phyloP scores from a whole-genome alignment of 1,284 basidiomycete species.

The Gymnopus androsaceus region DNA sequence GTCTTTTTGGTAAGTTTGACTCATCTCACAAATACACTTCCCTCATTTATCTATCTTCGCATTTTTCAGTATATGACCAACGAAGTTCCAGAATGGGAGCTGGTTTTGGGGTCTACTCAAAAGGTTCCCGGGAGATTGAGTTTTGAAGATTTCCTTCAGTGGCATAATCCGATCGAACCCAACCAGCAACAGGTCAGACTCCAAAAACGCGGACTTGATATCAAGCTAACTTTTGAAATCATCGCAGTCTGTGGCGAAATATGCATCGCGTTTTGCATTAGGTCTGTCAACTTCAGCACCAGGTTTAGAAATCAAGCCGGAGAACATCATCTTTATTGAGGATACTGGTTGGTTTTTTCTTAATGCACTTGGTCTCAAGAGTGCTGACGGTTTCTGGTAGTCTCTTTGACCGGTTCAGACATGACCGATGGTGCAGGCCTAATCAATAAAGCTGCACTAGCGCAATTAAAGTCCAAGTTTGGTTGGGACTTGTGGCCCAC shows the following conservation, averaged over 20 bases:
- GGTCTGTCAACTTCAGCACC: conserved; percentile 41
- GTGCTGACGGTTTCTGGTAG: conserved; percentile 11
- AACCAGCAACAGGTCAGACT: conserved; percentile 33
- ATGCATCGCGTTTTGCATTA: conserved; percentile 47
- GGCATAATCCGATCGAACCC: conserved; percentile 28
- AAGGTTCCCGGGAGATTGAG: conserved; percentile 24
- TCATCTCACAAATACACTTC: too few species aligned
- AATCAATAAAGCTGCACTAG: conserved; percentile 42
- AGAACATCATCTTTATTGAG: conserved; percentile 30
- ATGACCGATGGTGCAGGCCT: conserved; percentile 59
- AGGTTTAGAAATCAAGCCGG: conserved; percentile 26
- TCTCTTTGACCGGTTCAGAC: conserved; percentile 35
- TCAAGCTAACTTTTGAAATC: not conserved
- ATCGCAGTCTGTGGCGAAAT: conserved; percentile 51
- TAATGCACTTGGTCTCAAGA: not conserved
- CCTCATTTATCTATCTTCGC: too few species aligned
- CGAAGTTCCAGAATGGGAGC: conserved; percentile 28
- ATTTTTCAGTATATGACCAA: conserved; percentile 44
- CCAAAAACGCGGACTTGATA: not conserved
- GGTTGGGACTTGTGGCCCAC: conserved; percentile 43
- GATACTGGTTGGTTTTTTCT: conserved; percentile 39
- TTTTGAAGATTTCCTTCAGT: conserved; percentile 29
- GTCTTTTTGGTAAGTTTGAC: too few species aligned
- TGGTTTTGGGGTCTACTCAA: conserved; percentile 9
- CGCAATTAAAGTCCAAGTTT: conserved; percentile 27